Evolutionary conservation across 805 yeast species (phyloP).

Genomic region (Torulaspora maleeae): DNA sequence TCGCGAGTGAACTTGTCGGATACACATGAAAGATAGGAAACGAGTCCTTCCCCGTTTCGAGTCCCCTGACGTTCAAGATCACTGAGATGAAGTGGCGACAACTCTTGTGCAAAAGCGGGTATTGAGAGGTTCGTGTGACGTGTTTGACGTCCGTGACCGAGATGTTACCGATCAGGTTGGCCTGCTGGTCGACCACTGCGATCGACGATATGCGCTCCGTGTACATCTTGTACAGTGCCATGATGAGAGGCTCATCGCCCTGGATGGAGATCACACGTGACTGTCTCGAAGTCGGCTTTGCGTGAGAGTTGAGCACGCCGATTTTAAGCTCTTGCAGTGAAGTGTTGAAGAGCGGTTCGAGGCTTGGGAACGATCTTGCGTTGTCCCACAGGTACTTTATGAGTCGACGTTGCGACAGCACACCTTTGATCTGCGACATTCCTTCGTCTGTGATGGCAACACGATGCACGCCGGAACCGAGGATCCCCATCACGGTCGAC

Average conservation of each 20-base stretch:
- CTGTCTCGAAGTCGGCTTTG: constrained; percentile 37
- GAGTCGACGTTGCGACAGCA: constrained; percentile 85
- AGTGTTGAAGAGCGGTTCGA: constrained; percentile 68
- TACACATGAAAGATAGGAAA: constrained; percentile 95
- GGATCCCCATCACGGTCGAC: constrained; percentile 70
- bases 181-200: constrained; percentile 82
- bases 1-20: constrained; percentile 68
- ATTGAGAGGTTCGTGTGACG: constrained; percentile 81
- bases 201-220: constrained; percentile 77
- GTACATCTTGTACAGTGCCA: constrained; percentile 84
- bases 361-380: constrained; percentile 75
- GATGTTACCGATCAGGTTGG: constrained; percentile 80
- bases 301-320: constrained; percentile 48
- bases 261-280: constrained; percentile 69
- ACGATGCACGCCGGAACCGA: constrained; percentile 95
- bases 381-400: constrained; percentile 87
- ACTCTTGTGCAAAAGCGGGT: constrained; percentile 72
- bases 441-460: constrained; percentile 67
- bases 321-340: constrained; percentile 69
- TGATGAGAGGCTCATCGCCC: constrained; percentile 84
- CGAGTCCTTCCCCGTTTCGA: constrained; percentile 82
- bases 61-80: constrained; percentile 80
- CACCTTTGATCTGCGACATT: constrained; percentile 63
- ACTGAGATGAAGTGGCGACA: constrained; percentile 86
- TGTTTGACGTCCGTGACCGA: constrained; percentile 91